phyloP scores from a whole-genome alignment of 2,329 filamentous ascomycete species.

The Plenodomus lindquistii region DNA sequence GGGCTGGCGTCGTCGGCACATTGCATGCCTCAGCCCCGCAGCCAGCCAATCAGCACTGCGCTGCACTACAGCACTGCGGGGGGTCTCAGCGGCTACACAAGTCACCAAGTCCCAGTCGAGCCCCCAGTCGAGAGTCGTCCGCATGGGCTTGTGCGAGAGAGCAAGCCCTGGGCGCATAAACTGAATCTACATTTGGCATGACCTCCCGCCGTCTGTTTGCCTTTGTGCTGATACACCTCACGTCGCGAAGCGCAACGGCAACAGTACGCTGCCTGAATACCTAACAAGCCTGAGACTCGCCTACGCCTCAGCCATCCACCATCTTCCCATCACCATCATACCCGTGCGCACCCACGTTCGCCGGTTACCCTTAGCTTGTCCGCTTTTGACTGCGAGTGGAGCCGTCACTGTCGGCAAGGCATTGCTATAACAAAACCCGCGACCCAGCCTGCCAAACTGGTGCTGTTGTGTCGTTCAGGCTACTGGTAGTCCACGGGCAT shows the following conservation, averaged over 20 bases:
- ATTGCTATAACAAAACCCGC: slow-evolving; percentile 42
- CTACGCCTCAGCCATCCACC: slow-evolving; percentile 36
- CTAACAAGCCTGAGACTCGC: slow-evolving; percentile 40
- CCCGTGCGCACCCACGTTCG: slow-evolving; percentile 6
- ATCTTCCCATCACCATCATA: background rate
- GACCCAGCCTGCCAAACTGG: slow-evolving; percentile 23
- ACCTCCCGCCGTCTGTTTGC: slow-evolving; percentile 30
- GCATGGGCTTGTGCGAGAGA: background rate
- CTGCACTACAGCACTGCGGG: slow-evolving; percentile 4
- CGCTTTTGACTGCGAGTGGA: slow-evolving; percentile 16
- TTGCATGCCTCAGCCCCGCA: slow-evolving; percentile 27
- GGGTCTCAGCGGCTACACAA: slow-evolving; percentile 31
- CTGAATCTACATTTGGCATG: slow-evolving; percentile 37
- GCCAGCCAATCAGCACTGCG: slow-evolving; percentile 19
- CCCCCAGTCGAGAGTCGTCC: background rate
- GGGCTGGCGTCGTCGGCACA: slow-evolving; percentile 17
- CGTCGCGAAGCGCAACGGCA: slow-evolving; percentile 34
- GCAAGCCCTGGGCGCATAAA: slow-evolving; percentile 36
- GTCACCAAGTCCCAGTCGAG: slow-evolving; percentile 14
- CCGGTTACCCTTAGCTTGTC: slow-evolving; percentile 27
- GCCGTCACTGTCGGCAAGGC: slow-evolving; percentile 14
- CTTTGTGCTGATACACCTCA: slow-evolving; percentile 39
- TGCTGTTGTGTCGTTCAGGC: slow-evolving; percentile 38
- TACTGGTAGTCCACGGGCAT: slow-evolving; percentile 44
- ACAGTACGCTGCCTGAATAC: slow-evolving; percentile 33